Evolutionary conservation across 768 basidiomycete species (phyloP).

Genomic region (Rossbeevera mucosa): DNA sequence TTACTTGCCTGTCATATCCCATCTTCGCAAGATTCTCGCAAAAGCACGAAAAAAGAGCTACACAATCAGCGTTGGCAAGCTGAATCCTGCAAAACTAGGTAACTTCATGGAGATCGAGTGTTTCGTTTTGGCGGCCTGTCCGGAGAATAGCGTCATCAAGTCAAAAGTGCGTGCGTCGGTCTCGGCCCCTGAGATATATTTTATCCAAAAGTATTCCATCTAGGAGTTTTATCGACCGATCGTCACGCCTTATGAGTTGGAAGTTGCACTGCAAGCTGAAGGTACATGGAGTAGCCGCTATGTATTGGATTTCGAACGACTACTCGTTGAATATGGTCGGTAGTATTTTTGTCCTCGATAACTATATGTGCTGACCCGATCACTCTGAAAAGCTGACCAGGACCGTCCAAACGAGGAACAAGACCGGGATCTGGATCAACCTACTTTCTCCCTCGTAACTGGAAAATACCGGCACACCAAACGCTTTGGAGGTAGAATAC

Average conservation of each 20-base stretch:
- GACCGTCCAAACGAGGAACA: slow-evolving; percentile 23
- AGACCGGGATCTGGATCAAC: slow-evolving; percentile 60
- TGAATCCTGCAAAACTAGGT: slow-evolving; percentile 90
- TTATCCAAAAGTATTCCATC: background rate
- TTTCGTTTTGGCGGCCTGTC: slow-evolving; percentile 91
- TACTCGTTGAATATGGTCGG: slow-evolving; percentile 40
- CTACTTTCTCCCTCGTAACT: slow-evolving; percentile 80
- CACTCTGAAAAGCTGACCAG: slow-evolving; percentile 4
- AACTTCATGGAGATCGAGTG: slow-evolving; percentile 97
- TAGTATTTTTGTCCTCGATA: slow-evolving; percentile 4
- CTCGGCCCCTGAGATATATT: background rate
- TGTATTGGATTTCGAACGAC: slow-evolving; percentile 67
- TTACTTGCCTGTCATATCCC: slow-evolving; percentile 79
- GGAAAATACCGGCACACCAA: slow-evolving; percentile 81
- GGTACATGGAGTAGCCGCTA: slow-evolving; percentile 74
- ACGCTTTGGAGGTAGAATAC: slow-evolving; percentile 47
- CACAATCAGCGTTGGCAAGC: slow-evolving; percentile 91
- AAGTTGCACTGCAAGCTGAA: slow-evolving; percentile 68
- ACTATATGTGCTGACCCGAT: background rate
- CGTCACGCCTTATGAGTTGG: slow-evolving; percentile 89
- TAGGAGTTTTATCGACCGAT: slow-evolving; percentile 91
- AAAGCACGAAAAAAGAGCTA: slow-evolving; percentile 82
- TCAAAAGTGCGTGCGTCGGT: slow-evolving; percentile 45
- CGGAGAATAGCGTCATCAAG: slow-evolving; percentile 82
- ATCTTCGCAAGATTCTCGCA: slow-evolving; percentile 68